Base-by-base conservation (phyloP, 2,329 filamentous ascomycete genomes). In the Huntiella savannae region DNA sequence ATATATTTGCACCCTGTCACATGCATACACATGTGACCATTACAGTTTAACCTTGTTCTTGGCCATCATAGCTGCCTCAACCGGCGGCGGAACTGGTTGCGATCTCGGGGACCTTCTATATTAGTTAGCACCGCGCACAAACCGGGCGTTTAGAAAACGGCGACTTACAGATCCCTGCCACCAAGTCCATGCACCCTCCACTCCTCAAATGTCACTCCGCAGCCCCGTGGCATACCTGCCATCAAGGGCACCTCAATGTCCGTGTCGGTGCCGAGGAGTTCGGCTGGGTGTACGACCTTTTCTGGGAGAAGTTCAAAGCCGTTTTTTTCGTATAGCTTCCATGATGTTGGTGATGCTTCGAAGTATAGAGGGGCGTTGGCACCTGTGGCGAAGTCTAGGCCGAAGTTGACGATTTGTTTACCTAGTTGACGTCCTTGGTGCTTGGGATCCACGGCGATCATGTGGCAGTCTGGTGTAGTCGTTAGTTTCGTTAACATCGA, bases 261-360 rank as follows among this genome's bases (percentile, higher is more conserved):
- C 19, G 53, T 48, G 6, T 59, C 55, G 2, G 58, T 58, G 4
- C 57, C 59, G 43, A 64, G 51, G 4, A 60, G 48, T 16, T 58
- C 57, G 16, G 56, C 55, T 45, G 58, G 60, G 55, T 66, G 63
- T 6, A 65, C 57, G 15, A 64, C 54, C 12, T 57, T 62, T 36
- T 63, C 59, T 2, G 60, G 57, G 4, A 69, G 52, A 44, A 56
- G 56, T 43, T 58, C 55, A 52, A 67, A 70, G 2, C 67, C 67
- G 52, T 66, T 58, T 50, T 63, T 68, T 48, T 61, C 57, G 54
- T 70, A 71, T 22, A 70, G 55, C 5, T 55, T 56, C 34, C 60
- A 56, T 0, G 63, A 64, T 4, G 59, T 58, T 3, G 58, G 61
- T 0, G 65, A 67, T 2, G 65, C 63, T 54, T 70, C 67, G 36